A percentile compares a stretch with the other conserved stretches of the same genome.
Evolutionary conservation across 257 asterid species (phyloP).

Genomic region (Solanum ossicruentum): DNA sequence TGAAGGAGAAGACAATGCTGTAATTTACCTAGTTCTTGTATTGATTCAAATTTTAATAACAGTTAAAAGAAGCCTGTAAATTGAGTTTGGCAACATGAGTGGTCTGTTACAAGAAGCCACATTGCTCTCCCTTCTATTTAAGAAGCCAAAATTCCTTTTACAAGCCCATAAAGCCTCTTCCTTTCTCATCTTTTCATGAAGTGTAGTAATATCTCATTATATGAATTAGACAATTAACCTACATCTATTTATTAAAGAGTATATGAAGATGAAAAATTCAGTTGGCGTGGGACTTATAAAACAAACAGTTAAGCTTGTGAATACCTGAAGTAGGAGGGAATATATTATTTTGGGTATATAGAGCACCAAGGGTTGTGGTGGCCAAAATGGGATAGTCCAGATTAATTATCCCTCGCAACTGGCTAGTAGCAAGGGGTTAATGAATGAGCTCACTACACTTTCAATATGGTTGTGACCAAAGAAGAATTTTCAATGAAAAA

Average conservation of each 20-base stretch:
- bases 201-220: background rate
- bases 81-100: background rate
- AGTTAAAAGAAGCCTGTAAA: background rate
- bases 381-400: background rate
- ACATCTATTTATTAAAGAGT: background rate
- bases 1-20: background rate
- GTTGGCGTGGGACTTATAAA: background rate
- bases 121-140: background rate
- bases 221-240: background rate
- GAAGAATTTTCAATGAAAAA: background rate
- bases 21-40: background rate
- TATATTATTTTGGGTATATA: background rate
- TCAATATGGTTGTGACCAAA: background rate
- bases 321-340: background rate
- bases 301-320: background rate
- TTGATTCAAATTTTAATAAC: background rate
- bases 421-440: background rate
- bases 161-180: background rate
- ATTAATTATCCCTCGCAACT: background rate
- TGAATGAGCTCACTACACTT: background rate
- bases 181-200: background rate
- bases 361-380: background rate
- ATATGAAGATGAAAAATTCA: background rate
- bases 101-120: background rate
- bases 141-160: background rate